phyloP scores from a whole-genome alignment of 306 rosid species.

The Elaeagnus macrophylla region DNA sequence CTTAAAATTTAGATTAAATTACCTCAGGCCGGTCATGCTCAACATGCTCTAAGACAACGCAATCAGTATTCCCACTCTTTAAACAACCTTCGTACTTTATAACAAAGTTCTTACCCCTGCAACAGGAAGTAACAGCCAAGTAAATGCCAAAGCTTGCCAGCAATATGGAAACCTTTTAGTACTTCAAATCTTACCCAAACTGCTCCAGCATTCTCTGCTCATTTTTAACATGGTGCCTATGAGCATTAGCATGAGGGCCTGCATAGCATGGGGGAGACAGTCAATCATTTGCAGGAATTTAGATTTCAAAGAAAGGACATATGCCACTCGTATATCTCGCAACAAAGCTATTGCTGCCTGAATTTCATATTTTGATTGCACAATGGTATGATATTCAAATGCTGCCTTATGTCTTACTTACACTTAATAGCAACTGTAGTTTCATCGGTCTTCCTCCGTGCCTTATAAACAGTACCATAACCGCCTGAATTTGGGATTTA shows the following conservation, averaged over 20 bases:
- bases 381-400: not conserved
- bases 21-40: slow-evolving; percentile 95
- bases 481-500: slow-evolving; percentile 39
- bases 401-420: slow-evolving; percentile 14
- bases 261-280: slow-evolving; percentile 11
- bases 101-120: slow-evolving; percentile 53
- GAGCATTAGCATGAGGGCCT: slow-evolving; percentile 66
- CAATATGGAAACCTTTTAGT: not conserved
- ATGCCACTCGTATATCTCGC: no score
- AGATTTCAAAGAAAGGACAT: not conserved
- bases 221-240: slow-evolving; percentile 42
- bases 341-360: no score
- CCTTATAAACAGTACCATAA: slow-evolving; percentile 72
- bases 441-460: slow-evolving; percentile 43
- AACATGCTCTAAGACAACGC: slow-evolving; percentile 71
- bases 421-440: slow-evolving; percentile 62
- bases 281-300: no score
- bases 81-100: slow-evolving; percentile 51
- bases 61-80: slow-evolving; percentile 36
- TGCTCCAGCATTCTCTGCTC: slow-evolving; percentile 66
- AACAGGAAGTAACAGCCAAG: slow-evolving; percentile 12
- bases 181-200: slow-evolving; percentile 45
- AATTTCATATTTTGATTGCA: not conserved
- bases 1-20: slow-evolving; percentile 4
- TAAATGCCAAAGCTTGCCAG: slow-evolving; percentile 7